These are phyloP conservation scores for Murraya paniculata DNA, from an alignment of 345 rosid genomes.

Conservation along the genomic window DNA sequence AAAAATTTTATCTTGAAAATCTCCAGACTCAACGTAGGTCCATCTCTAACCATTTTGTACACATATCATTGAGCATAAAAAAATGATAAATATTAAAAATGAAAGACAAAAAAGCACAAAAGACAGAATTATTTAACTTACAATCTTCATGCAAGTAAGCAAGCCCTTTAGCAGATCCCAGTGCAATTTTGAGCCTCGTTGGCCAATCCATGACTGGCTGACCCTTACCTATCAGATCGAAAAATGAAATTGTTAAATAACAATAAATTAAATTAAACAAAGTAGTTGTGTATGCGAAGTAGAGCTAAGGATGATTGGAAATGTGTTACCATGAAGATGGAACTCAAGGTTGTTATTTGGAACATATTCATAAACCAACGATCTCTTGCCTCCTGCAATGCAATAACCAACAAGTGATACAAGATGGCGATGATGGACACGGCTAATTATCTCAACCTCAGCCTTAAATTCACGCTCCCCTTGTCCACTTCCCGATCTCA, in stretches of 20 bases:
- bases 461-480: slow-evolving; percentile 81
- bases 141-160: slow-evolving; percentile 98
- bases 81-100: too few relatives aligned
- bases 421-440: slow-evolving; percentile 91
- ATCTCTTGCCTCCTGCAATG: slow-evolving; percentile 48
- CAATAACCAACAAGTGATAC: slow-evolving; percentile 89
- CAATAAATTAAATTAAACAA: too few relatives aligned
- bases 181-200: slow-evolving; percentile 68
- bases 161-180: slow-evolving; percentile 92
- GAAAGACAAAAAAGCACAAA: not conserved
- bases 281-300: not conserved
- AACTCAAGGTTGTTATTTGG: slow-evolving; percentile 75
- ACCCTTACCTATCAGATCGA: slow-evolving; percentile 47
- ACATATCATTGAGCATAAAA: too few relatives aligned
- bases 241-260: not conserved
- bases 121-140: slow-evolving; percentile 27
- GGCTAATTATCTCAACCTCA: slow-evolving; percentile 88
- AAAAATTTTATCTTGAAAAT: too few relatives aligned
- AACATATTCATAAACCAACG: slow-evolving; percentile 72
- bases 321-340: slow-evolving; percentile 61
- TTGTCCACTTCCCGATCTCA: slow-evolving; percentile 76
- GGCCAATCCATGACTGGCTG: slow-evolving; percentile 69
- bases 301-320: not conserved
- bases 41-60: too few relatives aligned
- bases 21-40: too few relatives aligned